Base-by-base conservation (phyloP, 106 monocot species). In the Triglochin maritima region DNA sequence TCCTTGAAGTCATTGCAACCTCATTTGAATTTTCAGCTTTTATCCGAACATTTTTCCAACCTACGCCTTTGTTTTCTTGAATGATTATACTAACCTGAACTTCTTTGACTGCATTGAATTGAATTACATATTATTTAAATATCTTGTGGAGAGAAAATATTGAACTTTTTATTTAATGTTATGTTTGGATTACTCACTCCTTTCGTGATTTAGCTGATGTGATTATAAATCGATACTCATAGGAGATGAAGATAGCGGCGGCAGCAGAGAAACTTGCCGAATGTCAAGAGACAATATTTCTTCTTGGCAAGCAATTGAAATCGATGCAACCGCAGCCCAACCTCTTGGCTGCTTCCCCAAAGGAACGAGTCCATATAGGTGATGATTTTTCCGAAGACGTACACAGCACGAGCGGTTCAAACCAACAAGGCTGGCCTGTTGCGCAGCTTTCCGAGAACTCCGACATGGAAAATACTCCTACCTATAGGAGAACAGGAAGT, bases 201-300 rank as follows among this genome's bases (percentile, higher is more conserved):
- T 29, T 29, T 29, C 1, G 29, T 29, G 29, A 29, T 29, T 29
- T 29, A 29, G 29, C 29, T 29, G 29, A 29, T 29, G 29, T 29
- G 1, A 29, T 29, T 29, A 29, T 29, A 29, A 29, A 29, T 1
- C 1, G 29, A 29, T 29, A 29, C 44, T 44, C 7, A 52, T 67
- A 81, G 81, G 81, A 77, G 60, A 75, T 7, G 54, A 72, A 81
- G 57, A 69, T 81, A 41, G 63, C 81, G 44, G 54, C 77, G 13
- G 77, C 81, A 29, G 64, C 76, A 59, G 72, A 77, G 56, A 77
- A 81, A 29, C 81, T 81, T 57, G 81, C 72, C 44, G 64, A 81
- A 49, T 81, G 81, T 60, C 76, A 77, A 46, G 81, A 81, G 68
- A 72, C 81, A 44, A 77, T 81, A 41, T 49, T 72, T 57, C 71